Base-by-base conservation (phyloP, 345 rosid species). In the Lumnitzera racemosa region DNA sequence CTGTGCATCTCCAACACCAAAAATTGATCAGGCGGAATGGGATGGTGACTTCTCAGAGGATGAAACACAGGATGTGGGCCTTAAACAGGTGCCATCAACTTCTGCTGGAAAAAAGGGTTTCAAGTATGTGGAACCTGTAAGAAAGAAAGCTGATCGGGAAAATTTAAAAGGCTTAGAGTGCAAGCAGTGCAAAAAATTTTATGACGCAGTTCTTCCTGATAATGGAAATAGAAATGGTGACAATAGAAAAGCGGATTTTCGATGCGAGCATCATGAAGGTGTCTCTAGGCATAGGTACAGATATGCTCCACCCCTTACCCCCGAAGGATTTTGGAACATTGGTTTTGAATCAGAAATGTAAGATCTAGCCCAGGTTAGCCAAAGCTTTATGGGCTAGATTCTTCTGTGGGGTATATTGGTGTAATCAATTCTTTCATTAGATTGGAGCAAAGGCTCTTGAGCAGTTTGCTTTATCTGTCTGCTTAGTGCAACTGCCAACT, bases 301-400 rank as follows among this genome's bases (percentile, higher is more conserved):
- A 72, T 82, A 83, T 56, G 73, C 72, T 51, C 98, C 97, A 72
- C 97, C 97, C 25, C 25, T 82, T 77, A 89, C 97, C 57, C 97
- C 97, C 24, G 98, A 89, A 65, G 98, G 96, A 29, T 92, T 92
- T 75, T 89, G 97, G 97, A 87, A 89, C 68, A 89, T 92, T 55
- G 96, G 97, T 31, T 89, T 89, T 72, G 97, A 92, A 67, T 87
- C 97, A 47, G 97, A 92, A 76, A 85, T 85, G 82, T 92, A 83
- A 79, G 52, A 5, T 36, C 11, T 36, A 36, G 43, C 43, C 43
- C 6, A 4, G 10, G 43, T 36, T 36, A 36, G 43, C 9, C 43
- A 36, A 4, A 1, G 43, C 43, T 36, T 36, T 7, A 1, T 36
- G 43, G 43, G 43, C 11, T 36, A 36, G 43, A 36, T 36, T 36